Base-by-base conservation (phyloP, 805 yeast species). In the Yarrowia sp. region DNA sequence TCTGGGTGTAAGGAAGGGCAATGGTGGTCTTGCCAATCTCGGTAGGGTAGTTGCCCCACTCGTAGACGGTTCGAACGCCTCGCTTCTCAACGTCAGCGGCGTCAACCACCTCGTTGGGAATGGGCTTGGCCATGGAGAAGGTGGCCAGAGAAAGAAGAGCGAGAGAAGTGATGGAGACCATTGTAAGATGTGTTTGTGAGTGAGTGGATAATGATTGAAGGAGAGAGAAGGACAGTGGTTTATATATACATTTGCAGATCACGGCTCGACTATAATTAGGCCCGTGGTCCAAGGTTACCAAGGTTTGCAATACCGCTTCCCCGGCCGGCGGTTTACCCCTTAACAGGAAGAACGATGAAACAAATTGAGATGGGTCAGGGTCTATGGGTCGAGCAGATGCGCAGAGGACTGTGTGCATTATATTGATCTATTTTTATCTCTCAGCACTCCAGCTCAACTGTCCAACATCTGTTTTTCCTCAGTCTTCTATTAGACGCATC, bases 41-140 rank as follows among this genome's bases (percentile, higher is more conserved):
- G 33, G 57, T 50, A 14, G 57, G 57, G 42, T 50, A 50, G 57
- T 50, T 50, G 41, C 57, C 57, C 57, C 57, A 50, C 42, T 50
- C 57, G 57, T 50, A 50, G 42, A 50, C 57, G 57, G 42, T 50
- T 22, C 33, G 17, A 13, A 50, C 42, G n/a, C 42, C 57, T 22
- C 57, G 57, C 42, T 50, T 50, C 33, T 50, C 57, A 17, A 50
- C 33, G 14, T 50, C 33, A 36, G 57, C 57, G 18, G 31, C 55
- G 42, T 35, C 42, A 18, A 36, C 57, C 1, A 50, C 57, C 6
- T 31, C 33, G 57, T 35, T 50, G 15, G 57, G 57, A 11, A 50
- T 35, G 57, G 57, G 57, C 14, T 50, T 50, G 33, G 57, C 57
- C 57, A 50, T 2, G 8, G 57, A 13, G 32, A 50, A 32, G 22